Conservation (phyloP, 495 filamentous ascomycete genomes). For the Neurospora africana region DNA sequence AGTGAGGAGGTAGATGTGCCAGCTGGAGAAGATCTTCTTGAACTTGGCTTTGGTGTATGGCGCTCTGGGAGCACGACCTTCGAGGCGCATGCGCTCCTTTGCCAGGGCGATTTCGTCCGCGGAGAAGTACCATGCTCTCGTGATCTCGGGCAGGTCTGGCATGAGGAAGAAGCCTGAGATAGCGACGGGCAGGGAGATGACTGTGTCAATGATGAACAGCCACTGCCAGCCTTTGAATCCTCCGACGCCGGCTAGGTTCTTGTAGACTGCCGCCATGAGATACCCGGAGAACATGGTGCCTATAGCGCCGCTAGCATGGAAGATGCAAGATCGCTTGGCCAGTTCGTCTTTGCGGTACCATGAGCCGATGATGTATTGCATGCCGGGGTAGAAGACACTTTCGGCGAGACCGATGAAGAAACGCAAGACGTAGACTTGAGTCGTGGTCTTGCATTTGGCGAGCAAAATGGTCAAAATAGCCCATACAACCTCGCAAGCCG, state of each 20-base stretch:
- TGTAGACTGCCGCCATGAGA: constrained; percentile 46
- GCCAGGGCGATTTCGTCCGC: constrained; percentile 29
- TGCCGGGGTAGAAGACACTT: constrained; percentile 34
- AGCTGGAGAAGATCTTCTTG: constrained; percentile 30
- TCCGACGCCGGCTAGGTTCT: constrained; percentile 37
- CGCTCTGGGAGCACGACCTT: constrained; percentile 29
- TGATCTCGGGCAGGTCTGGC: constrained; percentile 51
- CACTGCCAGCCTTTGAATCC: constrained; percentile 40
- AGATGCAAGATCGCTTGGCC: constrained; percentile 53
- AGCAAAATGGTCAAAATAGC: constrained; percentile 41
- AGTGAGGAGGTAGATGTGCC: constrained; percentile 32
- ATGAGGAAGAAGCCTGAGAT: constrained; percentile 50
- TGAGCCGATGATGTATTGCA: constrained; percentile 39
- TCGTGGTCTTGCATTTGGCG: constrained; percentile 34
- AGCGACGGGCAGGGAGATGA: constrained; percentile 35
- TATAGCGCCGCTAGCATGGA: constrained; percentile 45
- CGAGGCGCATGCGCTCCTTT: constrained; percentile 33
- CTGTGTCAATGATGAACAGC: constrained; percentile 42
- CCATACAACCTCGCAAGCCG: constrained; percentile 44
- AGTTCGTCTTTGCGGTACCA: constrained; percentile 47
- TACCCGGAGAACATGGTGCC: constrained; percentile 50
- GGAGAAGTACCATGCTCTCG: constrained; percentile 40
- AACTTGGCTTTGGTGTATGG: constrained; percentile 30
- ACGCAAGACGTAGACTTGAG: constrained; percentile 44
- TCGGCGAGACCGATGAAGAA: constrained; percentile 50